These are phyloP conservation scores for Populus hybrid DNA, from an alignment of 441 rosid genomes.

Conservation along the genomic window DNA sequence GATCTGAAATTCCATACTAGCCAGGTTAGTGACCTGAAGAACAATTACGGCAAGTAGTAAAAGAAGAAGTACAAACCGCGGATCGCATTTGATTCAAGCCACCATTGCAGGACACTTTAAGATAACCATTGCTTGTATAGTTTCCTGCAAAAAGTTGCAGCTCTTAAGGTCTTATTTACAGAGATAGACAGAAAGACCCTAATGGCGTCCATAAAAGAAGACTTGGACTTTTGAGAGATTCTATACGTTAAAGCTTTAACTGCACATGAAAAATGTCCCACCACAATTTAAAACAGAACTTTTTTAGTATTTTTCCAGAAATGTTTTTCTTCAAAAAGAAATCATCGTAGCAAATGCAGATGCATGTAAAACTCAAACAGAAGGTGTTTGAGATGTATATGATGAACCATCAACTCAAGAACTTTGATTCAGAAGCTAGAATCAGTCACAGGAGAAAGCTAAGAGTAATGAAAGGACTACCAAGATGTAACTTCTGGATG, in stretches of 20 bases:
- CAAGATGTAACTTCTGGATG: background rate
- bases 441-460: background rate
- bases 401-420: background rate
- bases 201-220: background rate
- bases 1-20: no score
- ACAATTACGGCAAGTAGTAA: no score
- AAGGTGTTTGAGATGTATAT: background rate
- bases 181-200: background rate
- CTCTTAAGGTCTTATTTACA: slow-evolving; percentile 11
- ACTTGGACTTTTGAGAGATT: background rate
- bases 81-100: slow-evolving; percentile 50
- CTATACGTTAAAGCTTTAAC: background rate
- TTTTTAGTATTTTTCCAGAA: background rate
- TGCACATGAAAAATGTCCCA: no score
- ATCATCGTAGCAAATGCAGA: background rate
- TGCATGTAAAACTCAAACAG: background rate
- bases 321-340: background rate
- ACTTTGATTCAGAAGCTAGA: slow-evolving; percentile 7
- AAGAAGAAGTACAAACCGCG: slow-evolving; percentile 56
- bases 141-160: slow-evolving; percentile 54
- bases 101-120: slow-evolving; percentile 91
- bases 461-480: background rate
- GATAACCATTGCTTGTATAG: slow-evolving; percentile 79
- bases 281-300: background rate
- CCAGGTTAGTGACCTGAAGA: no score